Evolutionary conservation across 495 filamentous ascomycete species (phyloP).

Genomic region (Copromyces sp.): DNA sequence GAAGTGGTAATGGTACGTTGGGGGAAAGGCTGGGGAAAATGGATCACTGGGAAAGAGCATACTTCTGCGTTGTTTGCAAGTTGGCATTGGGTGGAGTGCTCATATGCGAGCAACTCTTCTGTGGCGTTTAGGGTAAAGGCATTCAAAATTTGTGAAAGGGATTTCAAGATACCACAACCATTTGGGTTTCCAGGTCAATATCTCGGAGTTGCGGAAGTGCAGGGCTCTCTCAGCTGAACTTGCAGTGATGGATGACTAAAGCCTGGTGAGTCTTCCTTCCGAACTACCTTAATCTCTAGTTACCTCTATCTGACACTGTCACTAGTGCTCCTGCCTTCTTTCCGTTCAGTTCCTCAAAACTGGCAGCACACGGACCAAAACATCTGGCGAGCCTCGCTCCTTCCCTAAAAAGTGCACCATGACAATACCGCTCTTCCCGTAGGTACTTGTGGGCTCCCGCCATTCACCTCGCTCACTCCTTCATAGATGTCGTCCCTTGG

Average conservation of each 20-base stretch:
- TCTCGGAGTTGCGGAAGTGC: neutral
- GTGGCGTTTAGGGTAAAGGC: neutral
- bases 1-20: neutral
- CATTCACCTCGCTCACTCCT: neutral
- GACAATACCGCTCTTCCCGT: neutral
- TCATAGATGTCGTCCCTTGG: neutral
- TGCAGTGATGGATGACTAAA: neutral
- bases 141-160: neutral
- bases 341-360: neutral
- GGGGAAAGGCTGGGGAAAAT: neutral
- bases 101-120: neutral
- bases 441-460: neutral
- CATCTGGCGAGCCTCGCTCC: neutral
- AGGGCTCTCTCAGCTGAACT: neutral
- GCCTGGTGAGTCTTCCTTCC: neutral
- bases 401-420: neutral
- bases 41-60: neutral
- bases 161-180: neutral
- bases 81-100: neutral
- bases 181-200: neutral
- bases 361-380: neutral
- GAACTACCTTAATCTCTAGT: neutral
- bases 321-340: neutral
- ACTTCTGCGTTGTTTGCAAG: neutral
- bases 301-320: neutral